Conservation (phyloP, 2,329 filamentous ascomycete species). For the Colletotrichum cordylinicola region DNA sequence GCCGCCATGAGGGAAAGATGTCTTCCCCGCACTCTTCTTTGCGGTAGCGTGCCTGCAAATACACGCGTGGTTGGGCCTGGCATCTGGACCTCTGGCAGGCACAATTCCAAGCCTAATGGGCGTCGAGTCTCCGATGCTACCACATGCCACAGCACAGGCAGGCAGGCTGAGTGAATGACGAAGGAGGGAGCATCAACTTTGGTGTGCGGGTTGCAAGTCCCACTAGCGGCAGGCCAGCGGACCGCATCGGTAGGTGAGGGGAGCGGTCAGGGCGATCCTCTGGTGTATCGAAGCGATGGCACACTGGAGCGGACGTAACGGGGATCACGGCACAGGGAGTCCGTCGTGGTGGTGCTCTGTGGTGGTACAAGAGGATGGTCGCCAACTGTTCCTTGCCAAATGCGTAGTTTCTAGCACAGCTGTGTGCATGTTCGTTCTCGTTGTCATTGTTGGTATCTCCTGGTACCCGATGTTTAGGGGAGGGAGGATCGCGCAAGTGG, state of each 20-base stretch:
- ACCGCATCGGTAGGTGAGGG: not conserved
- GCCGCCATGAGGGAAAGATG: not conserved
- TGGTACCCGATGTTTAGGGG: not conserved
- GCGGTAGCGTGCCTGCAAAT: not conserved
- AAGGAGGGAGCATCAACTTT: not conserved
- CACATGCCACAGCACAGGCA: not conserved
- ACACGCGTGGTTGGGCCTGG: not conserved
- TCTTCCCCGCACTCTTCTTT: conserved; percentile 1
- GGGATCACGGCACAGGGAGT: not conserved
- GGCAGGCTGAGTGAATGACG: not conserved
- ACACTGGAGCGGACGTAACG: not conserved
- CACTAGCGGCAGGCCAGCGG: not conserved
- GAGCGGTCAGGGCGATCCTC: not conserved
- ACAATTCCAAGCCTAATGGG: not conserved
- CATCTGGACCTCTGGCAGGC: not conserved
- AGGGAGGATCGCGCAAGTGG: not conserved
- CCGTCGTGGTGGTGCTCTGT: not conserved
- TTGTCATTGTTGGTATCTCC: not conserved
- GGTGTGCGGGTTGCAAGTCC: conserved; percentile 6
- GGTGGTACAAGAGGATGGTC: not conserved
- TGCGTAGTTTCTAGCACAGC: not conserved
- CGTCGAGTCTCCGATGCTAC: conserved; percentile 5
- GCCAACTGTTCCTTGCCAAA: not conserved
- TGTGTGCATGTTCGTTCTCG: not conserved
- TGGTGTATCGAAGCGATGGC: not conserved